Evolutionary conservation across 331 rosid species (phyloP), one percentile per base, ranked within the genome.

Genomic region (Acacia concinna): DNA sequence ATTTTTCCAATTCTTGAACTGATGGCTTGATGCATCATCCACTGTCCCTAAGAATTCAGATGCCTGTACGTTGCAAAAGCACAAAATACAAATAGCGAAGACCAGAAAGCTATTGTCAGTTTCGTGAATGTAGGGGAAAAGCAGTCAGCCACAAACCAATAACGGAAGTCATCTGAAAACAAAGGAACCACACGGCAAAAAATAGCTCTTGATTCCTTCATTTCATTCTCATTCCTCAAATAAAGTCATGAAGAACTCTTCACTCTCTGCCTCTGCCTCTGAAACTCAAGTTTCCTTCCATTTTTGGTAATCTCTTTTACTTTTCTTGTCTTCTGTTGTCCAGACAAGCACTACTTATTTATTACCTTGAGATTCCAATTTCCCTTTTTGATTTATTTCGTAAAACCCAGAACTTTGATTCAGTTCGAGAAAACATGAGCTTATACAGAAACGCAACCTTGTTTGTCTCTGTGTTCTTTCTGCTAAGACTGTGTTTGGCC

Each of bases 401-500:
- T 15, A n/a, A 81, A 49, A 60, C 13, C 21, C 47, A 37, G 23
- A 76, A 31, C 69, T 75, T 75, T 15, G 32, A 28, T 75, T 75
- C 82, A 75, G 77, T 4, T 57, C 21, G 31, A 27, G 49, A 76
- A 76, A 80, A 59, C 17, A 85, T 82, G 89, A 71, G 68, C 31
- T 51, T 76, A 27, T 67, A 79, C 20, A 79, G 47, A 73, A 23
- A 43, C 60, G 82, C 87, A 47, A 66, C 78, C 73, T 40, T 82
- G 67, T 38, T 85, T 51, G 47, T 94, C 27, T 60, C 0, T 63
- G 44, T 79, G 71, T 52, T 79, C 8, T 82, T 79, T 40, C 35
- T 78, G 77, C 70, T 83, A 17, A 76, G 64, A 78, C 70, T 86
- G 20, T 86, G 87, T 52, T 25, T 75, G 10, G 92, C 90, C 25